Evolutionary conservation across 148 eudicot genomes (phyloP), one percentile per base, ranked within the genome.

Genomic region (Drosera capensis): DNA sequence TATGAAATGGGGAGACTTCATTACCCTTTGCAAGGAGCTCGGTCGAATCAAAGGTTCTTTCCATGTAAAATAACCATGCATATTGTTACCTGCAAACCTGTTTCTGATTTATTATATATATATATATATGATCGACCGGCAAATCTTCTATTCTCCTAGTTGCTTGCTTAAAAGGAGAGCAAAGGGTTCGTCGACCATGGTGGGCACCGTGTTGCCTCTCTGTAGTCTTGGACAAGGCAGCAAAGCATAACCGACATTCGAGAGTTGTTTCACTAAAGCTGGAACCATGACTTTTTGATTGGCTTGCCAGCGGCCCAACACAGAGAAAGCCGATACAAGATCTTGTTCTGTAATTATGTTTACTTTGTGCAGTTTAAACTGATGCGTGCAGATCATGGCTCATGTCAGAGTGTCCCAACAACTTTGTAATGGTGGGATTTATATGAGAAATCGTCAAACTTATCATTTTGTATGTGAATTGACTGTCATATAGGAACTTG

Each of bases 141-240:
- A 5, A 0, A 28, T 5, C 14, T 2, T 20, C 16, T 15, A 1
- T 18, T 29, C 14, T 45, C 17, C 29, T n/a, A 40, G 44, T 40
- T 8, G 23, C 44, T 7, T 40, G 44, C 44, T 40, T 40, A 23
- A 15, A 40, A 40, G 44, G 44, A 4, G 44, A 40, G 44, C 44
- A 17, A 20, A 40, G 19, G n/a, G 44, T 40, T 17, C 44, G 20
- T 20, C 20, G 44, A 23, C 44, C 44, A 16, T 40, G 44, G 44
- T 40, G 44, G 44, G 44, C 44, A 3, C 44, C 20, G 11, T 40
- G 21, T 17, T 40, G 44, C 13, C 20, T 17, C 8, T 2, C 44
- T 8, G 21, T 20, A 11, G 21, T 40, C 44, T 40, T 40, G 6
- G 23, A 16, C 20, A 15, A 40, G 20, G 44, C 44, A 15, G 44